Base-by-base conservation (phyloP, 768 basidiomycete genomes). In the Boletus pseudo-olivaceus region DNA sequence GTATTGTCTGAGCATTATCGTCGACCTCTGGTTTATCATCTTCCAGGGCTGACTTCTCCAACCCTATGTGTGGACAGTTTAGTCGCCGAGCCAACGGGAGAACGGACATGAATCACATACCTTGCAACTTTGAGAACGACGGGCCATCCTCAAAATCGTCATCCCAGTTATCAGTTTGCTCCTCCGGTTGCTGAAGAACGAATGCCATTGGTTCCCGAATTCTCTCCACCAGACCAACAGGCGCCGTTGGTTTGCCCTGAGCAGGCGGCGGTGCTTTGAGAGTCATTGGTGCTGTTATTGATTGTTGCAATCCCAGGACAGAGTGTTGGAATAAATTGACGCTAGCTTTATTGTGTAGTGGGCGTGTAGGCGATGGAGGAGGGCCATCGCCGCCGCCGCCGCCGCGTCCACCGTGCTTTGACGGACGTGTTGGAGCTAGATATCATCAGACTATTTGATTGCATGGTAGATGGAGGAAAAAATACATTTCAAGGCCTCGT, bases 131-230 rank as follows among this genome's bases (percentile, higher is more conserved):
- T 8, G 87, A 83, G 49, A 91, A 82, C 0, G 92, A 93, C 33
- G 94, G 93, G 1, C 88, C 93, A 60, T 92, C 93, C 67, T 94
- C 93, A 60, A 99, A 99, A 66, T 99, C 97, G 59, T 94, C 92
- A 64, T 99, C 97, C 97, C 97, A 99, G 59, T 94, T 96, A 67
- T 97, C 94, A 1, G 87, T 89, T 67, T 91, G 89, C 59, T 92
- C 87, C 73, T 94, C 89, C 17, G 87, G 88, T 23, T 82, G 80
- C 54, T 84, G 86, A 23, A 90, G 72, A 15, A 77, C 81, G 58
- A 88, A 85, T 5, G 82, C 80, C 50, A 83, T 72, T 5, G 88
- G 87, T 47, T 87, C 70, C 27, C 72, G 67, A 26, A 74, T 75
- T 50, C 73, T 75, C 48, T 75, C 73, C 12, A 72, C 64, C 12